Conservation (phyloP, 305 asterid genomes). For the Plantago coronopus region DNA sequence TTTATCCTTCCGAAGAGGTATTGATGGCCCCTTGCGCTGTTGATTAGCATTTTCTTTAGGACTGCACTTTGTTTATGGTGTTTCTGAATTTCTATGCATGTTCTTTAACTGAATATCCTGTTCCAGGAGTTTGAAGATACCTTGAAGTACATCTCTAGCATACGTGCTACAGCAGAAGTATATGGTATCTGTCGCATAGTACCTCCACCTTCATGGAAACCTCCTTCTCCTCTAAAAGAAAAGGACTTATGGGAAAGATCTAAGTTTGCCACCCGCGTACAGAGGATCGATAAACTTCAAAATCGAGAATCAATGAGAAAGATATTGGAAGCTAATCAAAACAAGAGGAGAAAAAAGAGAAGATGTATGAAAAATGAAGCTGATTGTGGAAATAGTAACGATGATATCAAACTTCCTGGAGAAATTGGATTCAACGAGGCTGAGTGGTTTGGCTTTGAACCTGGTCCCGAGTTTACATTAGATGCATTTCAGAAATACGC, state of each 20-base stretch:
- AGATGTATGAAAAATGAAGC: slow-evolving; percentile 43
- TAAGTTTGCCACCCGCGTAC: slow-evolving; percentile 66
- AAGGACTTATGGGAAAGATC: slow-evolving; percentile 50
- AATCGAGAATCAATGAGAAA: slow-evolving; percentile 62
- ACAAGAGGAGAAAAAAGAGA: slow-evolving; percentile 58
- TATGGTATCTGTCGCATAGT: slow-evolving; percentile 88
- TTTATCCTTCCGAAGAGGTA: slow-evolving; percentile 88
- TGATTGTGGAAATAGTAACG: slow-evolving; percentile 36
- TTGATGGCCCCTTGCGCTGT: slow-evolving; percentile 18
- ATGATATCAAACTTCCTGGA: slow-evolving; percentile 34
- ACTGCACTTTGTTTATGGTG: slow-evolving; percentile 12
- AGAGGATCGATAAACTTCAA: slow-evolving; percentile 78
- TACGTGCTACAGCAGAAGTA: slow-evolving; percentile 66
- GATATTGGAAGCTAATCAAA: slow-evolving; percentile 41
- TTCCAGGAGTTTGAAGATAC: slow-evolving; percentile 78
- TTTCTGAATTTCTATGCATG: neutral
- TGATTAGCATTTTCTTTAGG: slow-evolving; percentile 11
- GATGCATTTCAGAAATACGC: slow-evolving; percentile 72
- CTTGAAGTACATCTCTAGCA: slow-evolving; percentile 62
- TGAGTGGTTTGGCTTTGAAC: slow-evolving; percentile 74
- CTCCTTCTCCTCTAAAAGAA: slow-evolving; percentile 72
- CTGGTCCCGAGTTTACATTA: slow-evolving; percentile 74
- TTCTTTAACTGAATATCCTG: slow-evolving; percentile 20
- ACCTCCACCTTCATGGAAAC: slow-evolving; percentile 85
- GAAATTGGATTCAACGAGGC: slow-evolving; percentile 46